Conservation (phyloP, 2,329 filamentous ascomycete species). For the Penicillium psychrosexuale region DNA sequence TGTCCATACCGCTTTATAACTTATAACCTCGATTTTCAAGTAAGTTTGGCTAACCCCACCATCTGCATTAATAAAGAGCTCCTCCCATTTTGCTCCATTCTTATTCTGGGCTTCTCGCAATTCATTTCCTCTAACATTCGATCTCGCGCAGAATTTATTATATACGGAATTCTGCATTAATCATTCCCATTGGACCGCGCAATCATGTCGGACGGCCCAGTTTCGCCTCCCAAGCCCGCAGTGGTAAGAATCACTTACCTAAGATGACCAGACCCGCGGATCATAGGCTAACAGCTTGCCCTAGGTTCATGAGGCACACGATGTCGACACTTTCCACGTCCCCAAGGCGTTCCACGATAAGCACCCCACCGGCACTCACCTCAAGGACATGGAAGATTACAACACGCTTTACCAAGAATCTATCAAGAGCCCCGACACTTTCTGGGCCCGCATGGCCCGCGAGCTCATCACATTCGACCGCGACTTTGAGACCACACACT, state of each 20-base stretch:
- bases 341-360: constrained; percentile 57
- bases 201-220: constrained; percentile 40
- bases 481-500: constrained; percentile 86
- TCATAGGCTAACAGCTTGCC: constrained; percentile 12
- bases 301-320: constrained; percentile 47
- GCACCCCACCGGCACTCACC: constrained; percentile 59
- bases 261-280: not conserved
- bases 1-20: not conserved
- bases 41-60: not conserved
- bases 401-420: constrained; percentile 72
- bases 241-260: constrained; percentile 36
- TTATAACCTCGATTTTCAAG: not conserved
- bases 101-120: not conserved
- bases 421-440: constrained; percentile 81
- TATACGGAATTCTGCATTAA: not conserved
- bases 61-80: not conserved
- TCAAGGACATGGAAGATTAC: constrained; percentile 61
- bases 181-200: constrained; percentile 5
- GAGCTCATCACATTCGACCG: constrained; percentile 86
- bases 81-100: not conserved
- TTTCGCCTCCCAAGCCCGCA: constrained; percentile 34
- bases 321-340: constrained; percentile 53
- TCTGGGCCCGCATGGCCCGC: constrained; percentile 83
- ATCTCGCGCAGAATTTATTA: not conserved
- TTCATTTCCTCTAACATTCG: not conserved